phyloP scores from a whole-genome alignment of 176 grass and related monocot species.

The Carex pumila region DNA sequence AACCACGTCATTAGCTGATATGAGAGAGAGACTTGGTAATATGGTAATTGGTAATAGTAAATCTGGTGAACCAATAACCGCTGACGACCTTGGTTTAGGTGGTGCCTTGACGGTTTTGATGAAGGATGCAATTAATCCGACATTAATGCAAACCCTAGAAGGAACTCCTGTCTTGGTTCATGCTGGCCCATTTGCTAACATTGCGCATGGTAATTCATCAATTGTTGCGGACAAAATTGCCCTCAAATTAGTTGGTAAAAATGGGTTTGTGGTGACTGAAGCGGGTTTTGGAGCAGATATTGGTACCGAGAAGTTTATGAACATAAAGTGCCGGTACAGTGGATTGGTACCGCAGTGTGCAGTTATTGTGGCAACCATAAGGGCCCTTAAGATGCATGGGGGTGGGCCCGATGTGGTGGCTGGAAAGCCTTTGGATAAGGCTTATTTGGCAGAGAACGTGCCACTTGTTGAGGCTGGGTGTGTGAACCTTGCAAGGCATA shows the following conservation, averaged over 20 bases:
- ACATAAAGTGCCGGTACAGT: conserved; percentile 98
- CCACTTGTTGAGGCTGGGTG: conserved; percentile 89
- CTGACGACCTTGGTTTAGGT: conserved; percentile 89
- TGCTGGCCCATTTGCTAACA: conserved; percentile 97
- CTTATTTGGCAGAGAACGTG: conserved; percentile 82
- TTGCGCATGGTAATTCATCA: conserved; percentile 98
- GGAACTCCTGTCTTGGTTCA: conserved; percentile 94
- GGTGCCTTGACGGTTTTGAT: conserved; percentile 94
- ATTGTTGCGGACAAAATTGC: conserved; percentile 98
- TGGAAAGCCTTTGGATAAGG: conserved; percentile 80
- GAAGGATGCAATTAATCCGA: conserved; percentile 99
- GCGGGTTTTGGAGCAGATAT: conserved; percentile 99
- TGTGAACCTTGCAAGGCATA: conserved; percentile 77
- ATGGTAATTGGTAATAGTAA: conserved; percentile 98
- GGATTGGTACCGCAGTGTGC: conserved; percentile 87
- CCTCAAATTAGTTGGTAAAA: conserved; percentile 81
- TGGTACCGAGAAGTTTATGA: conserved; percentile 98
- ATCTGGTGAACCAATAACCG: conserved; percentile 76
- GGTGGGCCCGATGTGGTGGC: conserved; percentile 87
- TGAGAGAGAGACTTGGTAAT: conserved; percentile 94
- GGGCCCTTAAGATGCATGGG: conserved; percentile 98
- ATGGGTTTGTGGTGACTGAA: conserved; percentile 94
- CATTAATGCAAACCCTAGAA: conserved; percentile 95
- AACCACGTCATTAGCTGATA: conserved; percentile 83
- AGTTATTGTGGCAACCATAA: conserved; percentile 89